Conservation (phyloP, 108 stramenopile species). For the Cyclotella distinguenda region DNA sequence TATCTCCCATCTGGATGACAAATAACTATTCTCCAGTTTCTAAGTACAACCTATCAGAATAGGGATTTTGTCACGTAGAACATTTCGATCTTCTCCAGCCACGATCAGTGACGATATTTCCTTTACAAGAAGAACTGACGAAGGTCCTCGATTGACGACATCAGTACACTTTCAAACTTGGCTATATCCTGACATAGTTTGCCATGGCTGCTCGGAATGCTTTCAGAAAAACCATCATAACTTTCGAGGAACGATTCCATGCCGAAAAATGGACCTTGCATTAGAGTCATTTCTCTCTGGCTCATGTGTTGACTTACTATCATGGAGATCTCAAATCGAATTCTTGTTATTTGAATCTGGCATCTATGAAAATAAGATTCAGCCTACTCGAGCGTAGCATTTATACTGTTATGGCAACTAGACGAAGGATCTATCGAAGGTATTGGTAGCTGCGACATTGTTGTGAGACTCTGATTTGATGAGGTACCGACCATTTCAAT, state of each 20-base stretch:
- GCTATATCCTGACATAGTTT: slow-evolving; percentile 7
- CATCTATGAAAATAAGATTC: slow-evolving; percentile 72
- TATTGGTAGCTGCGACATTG: slow-evolving; percentile 66
- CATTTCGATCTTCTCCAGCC: slow-evolving; percentile 16
- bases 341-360: slow-evolving; percentile 57
- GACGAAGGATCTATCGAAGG: slow-evolving; percentile 29
- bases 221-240: slow-evolving; percentile 26
- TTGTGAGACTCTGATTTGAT: slow-evolving; percentile 55
- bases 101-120: slow-evolving; percentile 33
- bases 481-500: slow-evolving; percentile 76
- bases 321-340: slow-evolving; percentile 67
- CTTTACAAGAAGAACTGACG: slow-evolving; percentile 49
- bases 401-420: neutral
- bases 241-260: slow-evolving; percentile 27
- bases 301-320: slow-evolving; percentile 79
- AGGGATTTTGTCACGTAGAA: slow-evolving; percentile 30
- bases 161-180: slow-evolving; percentile 42
- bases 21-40: slow-evolving; percentile 32
- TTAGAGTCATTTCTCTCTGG: slow-evolving; percentile 66
- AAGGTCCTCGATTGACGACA: slow-evolving; percentile 45
- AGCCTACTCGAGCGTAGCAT: slow-evolving; percentile 39
- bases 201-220: slow-evolving; percentile 47
- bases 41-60: slow-evolving; percentile 39
- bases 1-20: slow-evolving; percentile 13
- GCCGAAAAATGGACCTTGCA: slow-evolving; percentile 49